Conservation (phyloP, 2,329 filamentous ascomycete genomes). For the Trichoderma sp. region DNA sequence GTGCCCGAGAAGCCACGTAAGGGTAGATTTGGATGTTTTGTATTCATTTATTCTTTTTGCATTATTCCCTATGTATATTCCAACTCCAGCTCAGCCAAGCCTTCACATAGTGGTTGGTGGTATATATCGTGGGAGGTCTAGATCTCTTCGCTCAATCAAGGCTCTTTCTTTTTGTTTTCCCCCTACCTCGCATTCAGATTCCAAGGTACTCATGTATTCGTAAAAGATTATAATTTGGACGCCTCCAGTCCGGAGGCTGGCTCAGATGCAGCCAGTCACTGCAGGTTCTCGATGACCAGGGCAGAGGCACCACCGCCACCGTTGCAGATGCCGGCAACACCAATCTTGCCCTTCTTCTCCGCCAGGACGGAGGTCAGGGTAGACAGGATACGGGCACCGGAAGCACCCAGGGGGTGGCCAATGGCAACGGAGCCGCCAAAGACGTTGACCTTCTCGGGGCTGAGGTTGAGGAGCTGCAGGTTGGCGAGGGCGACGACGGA, state of each 20-base stretch:
- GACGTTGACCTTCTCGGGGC: constrained; percentile 87
- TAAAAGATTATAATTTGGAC: constrained; percentile 28
- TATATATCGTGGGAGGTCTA: constrained; percentile 7
- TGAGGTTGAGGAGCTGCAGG: constrained; percentile 83
- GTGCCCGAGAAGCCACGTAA: not conserved
- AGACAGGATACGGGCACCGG: constrained; percentile 88
- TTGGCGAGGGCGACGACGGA: constrained; percentile 95
- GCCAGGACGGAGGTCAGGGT: constrained; percentile 86
- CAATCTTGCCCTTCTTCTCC: constrained; percentile 91
- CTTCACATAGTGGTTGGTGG: constrained; percentile 1
- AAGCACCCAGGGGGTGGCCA: constrained; percentile 91
- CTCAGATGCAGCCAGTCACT: constrained; percentile 44
- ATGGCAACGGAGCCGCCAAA: constrained; percentile 95
- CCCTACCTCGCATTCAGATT: constrained; percentile 3
- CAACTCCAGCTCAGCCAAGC: constrained; percentile 17
- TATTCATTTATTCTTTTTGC: constrained; percentile 1
- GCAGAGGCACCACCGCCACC: constrained; percentile 95
- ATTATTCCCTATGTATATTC: constrained; percentile 5
- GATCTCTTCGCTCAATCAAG: constrained; percentile 3
- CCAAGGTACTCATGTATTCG: constrained; percentile 18
- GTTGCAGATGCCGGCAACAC: constrained; percentile 95
- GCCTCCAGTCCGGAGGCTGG: not conserved
- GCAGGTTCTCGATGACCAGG: constrained; percentile 79
- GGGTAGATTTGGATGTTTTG: not conserved
- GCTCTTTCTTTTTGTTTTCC: not conserved